Percentiles rank a stretch among this genome's conserved stretches.
phyloP scores from a whole-genome alignment of 257 asterid species.

The Galeopsis tetrahit region DNA sequence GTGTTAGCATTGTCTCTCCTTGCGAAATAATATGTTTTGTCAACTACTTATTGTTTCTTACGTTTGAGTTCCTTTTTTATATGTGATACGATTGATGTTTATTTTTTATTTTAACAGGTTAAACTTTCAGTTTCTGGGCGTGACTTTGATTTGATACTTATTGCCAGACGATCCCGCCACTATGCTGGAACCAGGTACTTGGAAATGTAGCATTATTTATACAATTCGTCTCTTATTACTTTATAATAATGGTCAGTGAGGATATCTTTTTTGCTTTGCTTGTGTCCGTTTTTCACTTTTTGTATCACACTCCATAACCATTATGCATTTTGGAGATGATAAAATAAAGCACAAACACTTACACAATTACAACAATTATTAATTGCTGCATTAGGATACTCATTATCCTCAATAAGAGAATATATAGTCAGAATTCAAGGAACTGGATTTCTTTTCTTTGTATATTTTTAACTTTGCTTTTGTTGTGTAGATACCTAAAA shows the following conservation, averaged over 20 bases:
- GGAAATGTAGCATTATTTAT: conserved; percentile 10
- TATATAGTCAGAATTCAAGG: background rate
- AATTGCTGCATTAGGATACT: conserved; percentile 19
- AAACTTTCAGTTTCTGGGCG: conserved; percentile 62
- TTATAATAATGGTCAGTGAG: background rate
- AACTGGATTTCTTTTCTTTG: conserved; percentile 7
- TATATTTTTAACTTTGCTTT: conserved; percentile 26
- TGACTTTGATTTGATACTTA: conserved; percentile 64
- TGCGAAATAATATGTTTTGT: conserved; percentile 4
- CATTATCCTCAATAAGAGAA: conserved; percentile 2
- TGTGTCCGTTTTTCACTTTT: background rate
- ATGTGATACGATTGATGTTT: conserved; percentile 12
- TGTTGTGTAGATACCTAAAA: conserved; percentile 65
- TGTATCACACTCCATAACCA: background rate
- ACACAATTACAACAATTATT: background rate
- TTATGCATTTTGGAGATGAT: background rate
- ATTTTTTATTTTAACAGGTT: conserved; percentile 50
- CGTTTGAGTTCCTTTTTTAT: background rate
- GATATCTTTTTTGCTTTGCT: conserved; percentile 1
- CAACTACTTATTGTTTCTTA: conserved; percentile 1
- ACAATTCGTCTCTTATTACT: conserved; percentile 21
- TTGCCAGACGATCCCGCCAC: conserved; percentile 97
- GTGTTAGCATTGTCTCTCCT: background rate
- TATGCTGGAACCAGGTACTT: conserved; percentile 95
- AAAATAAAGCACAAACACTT: conserved; percentile 2